Evolutionary conservation across 106 monocot species (phyloP).

Genomic region (Dendrobium officinale): DNA sequence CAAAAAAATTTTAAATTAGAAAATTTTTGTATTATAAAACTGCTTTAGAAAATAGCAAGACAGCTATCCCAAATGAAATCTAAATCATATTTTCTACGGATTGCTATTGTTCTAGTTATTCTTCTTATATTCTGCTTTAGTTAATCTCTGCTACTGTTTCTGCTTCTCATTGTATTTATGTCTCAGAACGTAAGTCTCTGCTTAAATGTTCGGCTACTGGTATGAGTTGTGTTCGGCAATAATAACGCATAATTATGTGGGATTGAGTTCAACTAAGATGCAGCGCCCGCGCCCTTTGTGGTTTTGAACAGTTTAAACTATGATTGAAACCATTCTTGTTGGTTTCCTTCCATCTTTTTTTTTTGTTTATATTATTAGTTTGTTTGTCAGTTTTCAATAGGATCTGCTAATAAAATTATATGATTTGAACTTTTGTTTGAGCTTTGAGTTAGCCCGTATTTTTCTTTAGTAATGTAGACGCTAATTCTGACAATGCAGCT

Average conservation of each 20-base stretch:
- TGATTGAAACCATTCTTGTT: not conserved
- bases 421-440: not conserved
- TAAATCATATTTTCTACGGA: too few relatives aligned
- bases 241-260: not conserved
- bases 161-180: not conserved
- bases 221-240: not conserved
- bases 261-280: not conserved
- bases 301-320: not conserved
- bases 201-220: not conserved
- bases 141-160: not conserved
- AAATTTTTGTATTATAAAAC: too few relatives aligned
- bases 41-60: too few relatives aligned
- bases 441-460: not conserved
- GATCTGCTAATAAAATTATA: not conserved
- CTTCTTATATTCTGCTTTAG: too few relatives aligned
- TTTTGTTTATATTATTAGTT: not conserved
- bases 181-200: not conserved
- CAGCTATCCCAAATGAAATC: too few relatives aligned
- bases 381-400: not conserved
- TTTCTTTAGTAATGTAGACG: not conserved
- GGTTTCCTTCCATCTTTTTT: not conserved
- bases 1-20: too few relatives aligned
- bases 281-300: not conserved
- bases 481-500: conserved; percentile 34
- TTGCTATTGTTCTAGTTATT: too few relatives aligned